Percentiles rank a stretch among this genome's conserved stretches.
phyloP scores from a whole-genome alignment of 345 rosid species.

The Cardamine resedifolia region DNA sequence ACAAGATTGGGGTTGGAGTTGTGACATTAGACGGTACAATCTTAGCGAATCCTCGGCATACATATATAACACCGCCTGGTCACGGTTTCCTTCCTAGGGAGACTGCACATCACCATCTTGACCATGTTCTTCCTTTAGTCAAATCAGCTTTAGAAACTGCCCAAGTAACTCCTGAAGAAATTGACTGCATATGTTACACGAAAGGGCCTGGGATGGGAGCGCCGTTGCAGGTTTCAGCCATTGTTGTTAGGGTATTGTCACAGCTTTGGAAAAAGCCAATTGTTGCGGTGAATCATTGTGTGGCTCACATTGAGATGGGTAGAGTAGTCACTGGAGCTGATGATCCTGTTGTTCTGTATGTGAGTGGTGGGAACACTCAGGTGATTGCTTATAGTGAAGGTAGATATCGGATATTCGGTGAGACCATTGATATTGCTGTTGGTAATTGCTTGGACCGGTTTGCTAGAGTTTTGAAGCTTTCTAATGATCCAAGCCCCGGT shows the following conservation, averaged over 20 bases:
- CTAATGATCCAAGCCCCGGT: slow-evolving; percentile 99
- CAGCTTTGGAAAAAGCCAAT: slow-evolving; percentile 89
- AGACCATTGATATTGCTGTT: slow-evolving; percentile 97
- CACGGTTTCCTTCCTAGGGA: slow-evolving; percentile 96
- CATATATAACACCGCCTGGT: slow-evolving; percentile 93
- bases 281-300: slow-evolving; percentile 92
- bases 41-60: slow-evolving; percentile 91
- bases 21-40: slow-evolving; percentile 80
- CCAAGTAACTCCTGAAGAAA: slow-evolving; percentile 59
- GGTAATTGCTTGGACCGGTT: slow-evolving; percentile 97
- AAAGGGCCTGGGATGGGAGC: slow-evolving; percentile 99
- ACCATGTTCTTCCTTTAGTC: slow-evolving; percentile 77
- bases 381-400: slow-evolving; percentile 98
- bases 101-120: slow-evolving; percentile 91
- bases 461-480: slow-evolving; percentile 81
- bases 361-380: slow-evolving; percentile 98
- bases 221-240: slow-evolving; percentile 73
- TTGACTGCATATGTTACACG: slow-evolving; percentile 90
- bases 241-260: slow-evolving; percentile 78
- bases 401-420: slow-evolving; percentile 84
- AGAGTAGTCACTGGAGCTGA: slow-evolving; percentile 88
- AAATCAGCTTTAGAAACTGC: slow-evolving; percentile 70
- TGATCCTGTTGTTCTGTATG: slow-evolving; percentile 95
- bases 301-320: slow-evolving; percentile 99
- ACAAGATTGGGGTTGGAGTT: slow-evolving; percentile 91